Conservation (phyloP, 2,329 filamentous ascomycete genomes). For the Fusarium sp. region DNA sequence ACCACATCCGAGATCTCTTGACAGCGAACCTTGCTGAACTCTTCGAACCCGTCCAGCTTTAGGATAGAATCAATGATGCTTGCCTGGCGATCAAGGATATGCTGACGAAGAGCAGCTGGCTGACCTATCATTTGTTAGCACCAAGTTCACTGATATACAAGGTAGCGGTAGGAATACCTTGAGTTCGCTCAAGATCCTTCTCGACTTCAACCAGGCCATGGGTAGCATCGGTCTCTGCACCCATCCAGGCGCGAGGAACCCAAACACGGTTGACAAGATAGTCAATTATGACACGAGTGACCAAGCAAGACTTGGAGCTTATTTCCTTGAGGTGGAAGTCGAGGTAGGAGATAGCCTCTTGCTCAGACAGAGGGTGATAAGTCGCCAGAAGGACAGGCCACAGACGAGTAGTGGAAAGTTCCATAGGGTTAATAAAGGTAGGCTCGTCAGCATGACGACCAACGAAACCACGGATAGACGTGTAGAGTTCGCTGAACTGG, state of each 20-base stretch:
- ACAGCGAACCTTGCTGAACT: conserved; percentile 52
- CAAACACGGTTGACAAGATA: conserved; percentile 58
- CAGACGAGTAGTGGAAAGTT: conserved; percentile 49
- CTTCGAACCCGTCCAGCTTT: conserved; percentile 47
- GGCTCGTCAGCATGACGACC: conserved; percentile 52
- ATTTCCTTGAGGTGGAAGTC: conserved; percentile 56
- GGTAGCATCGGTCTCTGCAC: conserved; percentile 53
- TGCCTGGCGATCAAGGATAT: conserved; percentile 56
- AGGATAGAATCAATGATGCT: conserved; percentile 56
- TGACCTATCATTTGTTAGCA: conserved; percentile 48
- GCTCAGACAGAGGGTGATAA: conserved; percentile 54
- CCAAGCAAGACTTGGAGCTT: conserved; percentile 57
- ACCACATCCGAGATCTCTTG: conserved; percentile 59
- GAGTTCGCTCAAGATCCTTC: conserved; percentile 52
- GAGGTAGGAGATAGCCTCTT: conserved; percentile 57
- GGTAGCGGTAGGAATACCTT: conserved; percentile 43
- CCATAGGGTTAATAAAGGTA: conserved; percentile 46
- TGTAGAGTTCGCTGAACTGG: conserved; percentile 55
- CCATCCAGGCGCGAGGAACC: conserved; percentile 56
- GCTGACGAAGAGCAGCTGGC: conserved; percentile 53
- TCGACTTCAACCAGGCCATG: conserved; percentile 53
- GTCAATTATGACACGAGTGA: conserved; percentile 58
- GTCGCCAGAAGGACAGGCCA: conserved; percentile 55
- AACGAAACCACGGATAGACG: conserved; percentile 53
- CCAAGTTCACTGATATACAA: background rate